Base-by-base conservation (phyloP, 495 filamentous ascomycete genomes). In the Cairneyella variabilis region DNA sequence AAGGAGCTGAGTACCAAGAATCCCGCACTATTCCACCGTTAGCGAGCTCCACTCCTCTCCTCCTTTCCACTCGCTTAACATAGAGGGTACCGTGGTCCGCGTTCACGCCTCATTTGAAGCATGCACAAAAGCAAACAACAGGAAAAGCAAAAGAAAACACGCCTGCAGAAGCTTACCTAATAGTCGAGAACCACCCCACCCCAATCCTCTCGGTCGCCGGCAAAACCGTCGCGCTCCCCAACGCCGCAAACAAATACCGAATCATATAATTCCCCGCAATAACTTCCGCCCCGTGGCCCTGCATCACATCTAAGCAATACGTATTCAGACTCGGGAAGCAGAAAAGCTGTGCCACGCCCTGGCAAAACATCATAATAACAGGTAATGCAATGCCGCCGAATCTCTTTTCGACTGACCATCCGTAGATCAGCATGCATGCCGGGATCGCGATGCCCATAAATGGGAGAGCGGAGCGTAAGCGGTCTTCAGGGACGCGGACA, bases 281-380 rank as follows among this genome's bases (percentile, higher is more conserved):
- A 5, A 90, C 83, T 62, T 88, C 84, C 0, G 82, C 77, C 39
- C 79, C 79, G 17, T 77, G 67, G 7, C 70, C 68, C 38, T 81
- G 83, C 84, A 88, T 86, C 11, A 89, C 85, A 61, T 90, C 86
- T 3, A 89, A 69, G 58, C 83, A 89, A 63, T 89, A 89, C 0
- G 86, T 89, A 64, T 89, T 89, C 22, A 89, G 61, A 48, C 74
- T 77, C 9, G 85, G 84, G 61, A 88, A 89, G 68, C 79, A 86
- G 65, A 89, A 86, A 1, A 89, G 71, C 65, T 89, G 84, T 0
- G 80, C 83, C 1, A 88, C 76, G 9, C 86, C 86, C 63, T 89
- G 84, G 3, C 84, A 30, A 59, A 88, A 89, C 74, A 89, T 84
- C 48, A 78, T 76, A 12, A 89, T 70, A 0, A 88, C 82, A 1